Base-by-base conservation (phyloP, 495 filamentous ascomycete species). In the Aspergillus avenaceus region DNA sequence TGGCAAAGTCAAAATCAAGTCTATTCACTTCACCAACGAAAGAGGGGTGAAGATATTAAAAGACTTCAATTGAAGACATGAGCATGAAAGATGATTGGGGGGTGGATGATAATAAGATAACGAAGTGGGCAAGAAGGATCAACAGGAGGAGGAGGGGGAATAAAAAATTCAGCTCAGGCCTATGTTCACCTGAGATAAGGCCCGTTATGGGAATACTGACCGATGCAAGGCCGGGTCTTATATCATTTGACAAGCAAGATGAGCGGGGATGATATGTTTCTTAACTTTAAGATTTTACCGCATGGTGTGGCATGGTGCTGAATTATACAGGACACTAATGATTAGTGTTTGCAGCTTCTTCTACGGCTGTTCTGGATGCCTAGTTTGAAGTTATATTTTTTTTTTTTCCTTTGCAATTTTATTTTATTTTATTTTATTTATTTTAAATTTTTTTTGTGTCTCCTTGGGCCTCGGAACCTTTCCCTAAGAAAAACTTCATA, bases 111-210 rank as follows among this genome's bases (percentile, higher is more conserved):
- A 23, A 45, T 5, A 32, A 4, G 13, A 23, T 28, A 26, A 22
- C 8, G 12, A 45, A 18, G 26, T 32, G 42, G 21, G 42, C 8
- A 12, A 32, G 25, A n/a, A 11, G 27, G 31, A 16, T 16, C 6
- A 37, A n/a, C n/a, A n/a, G 36, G 12, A 6, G 36, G 22, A 38
- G 36, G 36, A 38, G 22, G 36, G 13, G 12, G 14, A 31, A 14
- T 29, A 45, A 45, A 32, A 19, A 28, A 19, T 28, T 44, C 13
- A 28, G 41, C 41, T 19, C 24, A 28, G 27, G 25, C 41, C 41
- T n/a, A 26, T 44, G 25, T 27, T 16, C 41, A 44, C 41, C 41
- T 44, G 42, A 45, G 42, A 45, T 45, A 45, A 45, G 42, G 25
- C 27, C 25, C 9, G n/a, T 28, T 42, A 6, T 3, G 26, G 11